Evolutionary conservation across 1,284 basidiomycete species (phyloP).

Genomic region (Meira miltonrushii): DNA sequence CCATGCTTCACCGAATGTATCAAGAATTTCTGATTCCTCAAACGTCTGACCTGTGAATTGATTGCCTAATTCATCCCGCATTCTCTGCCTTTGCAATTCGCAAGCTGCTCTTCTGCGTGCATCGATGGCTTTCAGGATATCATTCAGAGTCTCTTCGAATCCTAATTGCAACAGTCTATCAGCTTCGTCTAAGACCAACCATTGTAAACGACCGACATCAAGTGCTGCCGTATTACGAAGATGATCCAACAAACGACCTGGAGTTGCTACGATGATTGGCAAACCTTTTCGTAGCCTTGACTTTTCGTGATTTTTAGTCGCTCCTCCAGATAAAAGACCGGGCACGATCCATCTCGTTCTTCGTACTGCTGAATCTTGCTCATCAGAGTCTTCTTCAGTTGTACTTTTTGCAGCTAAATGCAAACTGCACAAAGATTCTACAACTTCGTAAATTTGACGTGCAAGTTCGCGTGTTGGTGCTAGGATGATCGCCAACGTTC

Average conservation of each 20-base stretch:
- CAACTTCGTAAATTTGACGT: constrained; percentile 77
- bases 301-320: constrained; percentile 69
- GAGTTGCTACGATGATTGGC: constrained; percentile 67
- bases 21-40: constrained; percentile 10
- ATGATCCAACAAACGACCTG: constrained; percentile 69
- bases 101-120: constrained; percentile 37
- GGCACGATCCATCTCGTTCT: constrained; percentile 79
- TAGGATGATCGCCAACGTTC: constrained; percentile 89
- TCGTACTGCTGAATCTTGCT: constrained; percentile 57
- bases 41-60: constrained; percentile 39
- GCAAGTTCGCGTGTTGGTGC: constrained; percentile 92
- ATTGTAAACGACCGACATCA: constrained; percentile 85
- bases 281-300: constrained; percentile 67
- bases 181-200: constrained; percentile 95
- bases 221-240: constrained; percentile 79
- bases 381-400: constrained; percentile 56
- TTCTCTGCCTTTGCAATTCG: constrained; percentile 61
- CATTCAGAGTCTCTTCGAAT: constrained; percentile 58
- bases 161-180: constrained; percentile 72
- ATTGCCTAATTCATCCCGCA: constrained; percentile 28
- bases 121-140: constrained; percentile 63
- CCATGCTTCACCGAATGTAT: constrained; percentile 39
- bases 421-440: constrained; percentile 60
- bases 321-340: constrained; percentile 74
- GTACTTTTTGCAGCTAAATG: constrained; percentile 2